Conservation (phyloP, 306 rosid genomes). For the Vicia villosa region DNA sequence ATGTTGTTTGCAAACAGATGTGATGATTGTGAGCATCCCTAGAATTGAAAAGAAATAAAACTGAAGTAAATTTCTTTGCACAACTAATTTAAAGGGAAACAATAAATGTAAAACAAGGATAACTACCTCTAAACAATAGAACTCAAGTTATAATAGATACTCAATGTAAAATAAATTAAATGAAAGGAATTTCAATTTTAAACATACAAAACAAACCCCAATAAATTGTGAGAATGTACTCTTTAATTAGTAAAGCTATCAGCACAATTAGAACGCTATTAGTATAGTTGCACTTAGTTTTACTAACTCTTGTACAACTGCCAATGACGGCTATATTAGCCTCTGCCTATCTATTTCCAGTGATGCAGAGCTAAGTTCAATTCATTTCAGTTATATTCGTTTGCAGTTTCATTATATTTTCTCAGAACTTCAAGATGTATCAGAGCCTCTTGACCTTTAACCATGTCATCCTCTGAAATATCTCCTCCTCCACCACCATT, state of each 20-base stretch:
- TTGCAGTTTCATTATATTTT: too few relatives aligned
- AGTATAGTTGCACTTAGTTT: conserved; percentile 1
- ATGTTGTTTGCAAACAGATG: conserved; percentile 90
- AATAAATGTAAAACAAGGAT: conserved; percentile 13
- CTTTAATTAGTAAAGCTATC: background rate
- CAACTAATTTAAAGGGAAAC: conserved; percentile 15
- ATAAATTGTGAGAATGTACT: background rate
- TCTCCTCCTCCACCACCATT: too few relatives aligned
- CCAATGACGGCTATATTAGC: too few relatives aligned
- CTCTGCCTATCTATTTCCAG: too few relatives aligned
- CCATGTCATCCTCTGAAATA: too few relatives aligned
- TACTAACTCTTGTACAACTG: background rate
- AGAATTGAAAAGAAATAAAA: conserved; percentile 44
- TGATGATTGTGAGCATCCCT: conserved; percentile 94
- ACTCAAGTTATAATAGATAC: conserved; percentile 13
- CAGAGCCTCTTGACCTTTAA: too few relatives aligned
- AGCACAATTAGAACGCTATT: background rate
- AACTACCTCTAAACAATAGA: conserved; percentile 23
- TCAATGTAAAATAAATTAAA: conserved; percentile 22
- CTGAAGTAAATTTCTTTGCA: conserved; percentile 24
- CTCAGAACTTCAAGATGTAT: too few relatives aligned
- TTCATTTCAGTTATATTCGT: too few relatives aligned
- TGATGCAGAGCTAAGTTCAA: too few relatives aligned
- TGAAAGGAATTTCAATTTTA: conserved; percentile 19
- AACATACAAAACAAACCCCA: conserved; percentile 25